Evolutionary conservation across 768 basidiomycete genomes (phyloP), one percentile per base, ranked within the genome.

Genomic region (Naganishia onofrii): DNA sequence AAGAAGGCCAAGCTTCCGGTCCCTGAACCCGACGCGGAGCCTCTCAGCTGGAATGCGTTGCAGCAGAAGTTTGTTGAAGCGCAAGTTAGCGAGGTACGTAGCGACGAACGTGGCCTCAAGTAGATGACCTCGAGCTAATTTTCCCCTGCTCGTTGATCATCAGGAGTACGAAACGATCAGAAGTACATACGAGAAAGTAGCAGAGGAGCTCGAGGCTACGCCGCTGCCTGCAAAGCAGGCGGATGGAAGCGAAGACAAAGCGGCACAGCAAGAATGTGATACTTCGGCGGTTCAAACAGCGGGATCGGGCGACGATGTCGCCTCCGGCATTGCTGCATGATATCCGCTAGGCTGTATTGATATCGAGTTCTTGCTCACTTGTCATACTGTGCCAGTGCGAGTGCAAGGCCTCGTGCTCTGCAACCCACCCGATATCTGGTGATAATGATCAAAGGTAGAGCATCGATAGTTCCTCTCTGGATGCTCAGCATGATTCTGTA

Each of bases 1-100:
- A 63, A 63, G 60, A 63, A 63, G 60, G 60, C 60, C 38, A 63
- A 63, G 60, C 42, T 63, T 38, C 60, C 60, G 13, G 60, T 63
- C 12, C 60, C 60, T 13, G 60, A 63, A n/a, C 60, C 60, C 36
- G 60, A 63, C 4, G 38, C 34, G 5, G 60, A 63, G 13, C 60
- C 60, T 44, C 60, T 63, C 12, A 44, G 38, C 26, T 63, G 60
- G 60, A n/a, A 63, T 63, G 60, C 60, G 42, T 44, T 63, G 60
- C 60, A 63, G 26, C 60, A 63, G 38, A 63, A 63, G 21, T 63
- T 63, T 28, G 19, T 63, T 42, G 23, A 44, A 29, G 60, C 60
- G 4, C 60, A 63, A 44, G 60, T 63, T 12, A 42, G 38, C 19
- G 38, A 63, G 38, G 60, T 63, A 29, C 21, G 42, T 44, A 12